Evolutionary conservation across 257 asterid genomes (phyloP).

Genomic region (Capsicum baccatum): DNA sequence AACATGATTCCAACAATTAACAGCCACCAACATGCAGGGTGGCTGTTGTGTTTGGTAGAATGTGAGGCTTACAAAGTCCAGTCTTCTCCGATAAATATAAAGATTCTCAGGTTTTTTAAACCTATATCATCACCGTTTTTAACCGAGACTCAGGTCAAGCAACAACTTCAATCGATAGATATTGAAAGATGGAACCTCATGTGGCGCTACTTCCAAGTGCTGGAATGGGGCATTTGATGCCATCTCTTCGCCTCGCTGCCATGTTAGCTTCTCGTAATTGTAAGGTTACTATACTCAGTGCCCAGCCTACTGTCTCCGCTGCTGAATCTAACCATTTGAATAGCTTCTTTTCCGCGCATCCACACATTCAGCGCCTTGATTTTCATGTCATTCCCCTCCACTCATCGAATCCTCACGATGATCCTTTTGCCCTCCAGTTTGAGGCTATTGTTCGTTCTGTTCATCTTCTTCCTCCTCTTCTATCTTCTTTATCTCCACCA

Average conservation of each 20-base stretch:
- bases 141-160: background rate
- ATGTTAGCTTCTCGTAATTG: slow-evolving; percentile 35
- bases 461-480: slow-evolving; percentile 33
- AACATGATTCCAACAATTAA: background rate
- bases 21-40: background rate
- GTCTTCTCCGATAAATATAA: background rate
- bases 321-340: slow-evolving; percentile 25
- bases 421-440: slow-evolving; percentile 40
- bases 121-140: background rate
- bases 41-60: background rate
- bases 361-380: slow-evolving; percentile 42
- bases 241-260: slow-evolving; percentile 41
- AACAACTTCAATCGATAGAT: background rate
- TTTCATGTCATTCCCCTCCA: slow-evolving; percentile 25
- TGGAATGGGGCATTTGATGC: slow-evolving; percentile 38
- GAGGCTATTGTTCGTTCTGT: slow-evolving; percentile 32
- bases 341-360: slow-evolving; percentile 36
- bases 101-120: background rate
- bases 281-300: slow-evolving; percentile 43
- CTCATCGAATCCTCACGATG: slow-evolving; percentile 10
- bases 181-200: slow-evolving; percentile 22
- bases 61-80: background rate
- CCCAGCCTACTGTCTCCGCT: slow-evolving; percentile 34
- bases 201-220: slow-evolving; percentile 43
- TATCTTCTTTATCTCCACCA: slow-evolving; percentile 36